Conservation (phyloP, 345 rosid species). For the Cochlearia excelsa region DNA sequence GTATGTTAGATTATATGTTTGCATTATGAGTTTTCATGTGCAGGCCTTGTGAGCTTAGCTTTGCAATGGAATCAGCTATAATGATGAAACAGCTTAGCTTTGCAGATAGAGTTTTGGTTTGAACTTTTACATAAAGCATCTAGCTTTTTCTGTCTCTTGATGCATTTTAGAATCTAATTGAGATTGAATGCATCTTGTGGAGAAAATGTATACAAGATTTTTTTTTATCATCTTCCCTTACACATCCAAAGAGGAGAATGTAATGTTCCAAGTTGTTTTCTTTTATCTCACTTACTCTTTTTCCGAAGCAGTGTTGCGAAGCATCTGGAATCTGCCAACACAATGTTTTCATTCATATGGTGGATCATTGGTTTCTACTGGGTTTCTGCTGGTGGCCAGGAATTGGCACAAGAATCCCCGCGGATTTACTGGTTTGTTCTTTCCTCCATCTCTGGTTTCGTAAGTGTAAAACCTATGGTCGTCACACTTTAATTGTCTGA, state of each 20-base stretch:
- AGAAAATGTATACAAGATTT: not conserved
- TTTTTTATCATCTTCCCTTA: not conserved
- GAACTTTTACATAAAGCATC: constrained; percentile 11
- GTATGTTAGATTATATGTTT: constrained; percentile 35
- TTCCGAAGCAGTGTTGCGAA: constrained; percentile 59
- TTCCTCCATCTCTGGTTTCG: constrained; percentile 10
- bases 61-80: too few relatives aligned
- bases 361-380: constrained; percentile 99
- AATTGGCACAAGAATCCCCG: constrained; percentile 61
- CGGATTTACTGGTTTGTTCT: constrained; percentile 75
- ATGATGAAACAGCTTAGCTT: constrained; percentile 4
- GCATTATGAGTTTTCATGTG: not conserved
- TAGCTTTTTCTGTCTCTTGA: constrained; percentile 13
- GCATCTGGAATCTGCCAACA: constrained; percentile 93
- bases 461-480: not conserved
- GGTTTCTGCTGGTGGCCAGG: constrained; percentile 92
- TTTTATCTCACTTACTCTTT: constrained; percentile 1
- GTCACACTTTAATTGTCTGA: constrained; percentile 1
- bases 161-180: constrained; percentile 16
- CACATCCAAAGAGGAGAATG: not conserved
- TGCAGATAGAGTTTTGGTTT: constrained; percentile 15
- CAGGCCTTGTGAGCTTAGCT: constrained; percentile 8
- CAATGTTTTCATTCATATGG: constrained; percentile 98
- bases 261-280: constrained; percentile 5
- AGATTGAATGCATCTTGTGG: not conserved